Evolutionary conservation across 129 eudicot genomes (phyloP).

Genomic region (Helichrysum umbraculigerum): DNA sequence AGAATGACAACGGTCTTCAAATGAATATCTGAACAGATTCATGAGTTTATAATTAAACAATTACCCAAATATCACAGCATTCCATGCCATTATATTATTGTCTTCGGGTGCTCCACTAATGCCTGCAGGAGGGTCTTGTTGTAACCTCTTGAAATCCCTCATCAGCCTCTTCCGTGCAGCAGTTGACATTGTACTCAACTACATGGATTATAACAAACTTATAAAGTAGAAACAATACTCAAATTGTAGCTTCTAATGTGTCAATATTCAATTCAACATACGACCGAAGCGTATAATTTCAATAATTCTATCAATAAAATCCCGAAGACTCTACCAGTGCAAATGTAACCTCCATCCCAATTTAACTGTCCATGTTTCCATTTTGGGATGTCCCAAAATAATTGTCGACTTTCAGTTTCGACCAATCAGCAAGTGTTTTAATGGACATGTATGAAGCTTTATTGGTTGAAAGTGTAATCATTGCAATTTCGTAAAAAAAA

Average conservation of each 20-base stretch:
- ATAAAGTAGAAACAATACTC: not conserved
- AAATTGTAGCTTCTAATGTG: not conserved
- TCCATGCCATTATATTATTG: constrained; percentile 55
- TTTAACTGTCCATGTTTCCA: too few species aligned
- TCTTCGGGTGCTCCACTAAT: constrained; percentile 57
- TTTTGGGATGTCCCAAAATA: too few species aligned
- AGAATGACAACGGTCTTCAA: not conserved
- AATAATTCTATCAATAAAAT: not conserved
- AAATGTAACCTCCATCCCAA: too few species aligned
- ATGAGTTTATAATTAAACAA: not conserved
- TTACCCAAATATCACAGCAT: constrained; percentile 58
- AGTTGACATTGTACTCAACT: constrained; percentile 54
- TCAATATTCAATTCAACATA: not conserved
- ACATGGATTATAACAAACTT: constrained; percentile 7
- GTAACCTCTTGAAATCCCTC: constrained; percentile 61
- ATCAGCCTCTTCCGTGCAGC: constrained; percentile 54
- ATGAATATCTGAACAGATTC: not conserved
- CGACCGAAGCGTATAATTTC: not conserved
- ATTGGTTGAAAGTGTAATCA: too few species aligned
- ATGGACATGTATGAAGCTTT: too few species aligned
- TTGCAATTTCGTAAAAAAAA: too few species aligned
- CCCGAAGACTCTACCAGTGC: not conserved
- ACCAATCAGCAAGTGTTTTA: too few species aligned
- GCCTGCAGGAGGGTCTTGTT: constrained; percentile 59
- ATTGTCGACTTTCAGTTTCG: too few species aligned